These are phyloP conservation scores for Hortaea sp. DNA, from an alignment of 2,329 filamentous ascomycete species.

Conservation along the genomic window DNA sequence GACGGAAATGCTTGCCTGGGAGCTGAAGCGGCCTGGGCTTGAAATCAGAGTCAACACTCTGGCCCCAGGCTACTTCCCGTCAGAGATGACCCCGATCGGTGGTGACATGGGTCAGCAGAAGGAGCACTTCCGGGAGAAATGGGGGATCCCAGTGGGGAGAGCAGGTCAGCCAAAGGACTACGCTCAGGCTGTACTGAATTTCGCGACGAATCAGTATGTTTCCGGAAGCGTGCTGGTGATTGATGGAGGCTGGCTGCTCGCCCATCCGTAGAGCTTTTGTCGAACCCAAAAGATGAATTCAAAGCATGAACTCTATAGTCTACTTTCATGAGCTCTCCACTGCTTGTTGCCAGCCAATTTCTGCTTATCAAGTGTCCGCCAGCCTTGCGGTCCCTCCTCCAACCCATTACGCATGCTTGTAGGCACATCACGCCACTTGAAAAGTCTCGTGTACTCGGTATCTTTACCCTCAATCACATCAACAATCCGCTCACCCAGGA, in stretches of 20 bases:
- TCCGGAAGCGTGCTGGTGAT: constrained; percentile 54
- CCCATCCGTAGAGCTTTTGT: constrained; percentile 12
- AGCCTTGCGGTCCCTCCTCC: constrained; percentile 19
- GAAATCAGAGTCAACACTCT: constrained; percentile 49
- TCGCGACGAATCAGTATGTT: constrained; percentile 48
- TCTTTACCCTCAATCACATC: constrained; percentile 9
- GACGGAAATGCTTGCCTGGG: constrained; percentile 45
- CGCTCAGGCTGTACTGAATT: constrained; percentile 46
- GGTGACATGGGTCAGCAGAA: constrained; percentile 44
- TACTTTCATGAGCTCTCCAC: constrained; percentile 9
- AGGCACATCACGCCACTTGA: constrained; percentile 14
- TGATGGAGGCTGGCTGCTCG: constrained; percentile 51
- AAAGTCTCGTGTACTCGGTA: constrained; percentile 17
- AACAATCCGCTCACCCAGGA: constrained; percentile 16
- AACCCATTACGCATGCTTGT: constrained; percentile 17
- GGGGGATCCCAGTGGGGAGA: constrained; percentile 30
- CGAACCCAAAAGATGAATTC: no score
- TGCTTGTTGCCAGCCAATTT: constrained; percentile 3
- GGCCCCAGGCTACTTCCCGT: constrained; percentile 47
- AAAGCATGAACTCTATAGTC: background rate
- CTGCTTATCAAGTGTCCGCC: constrained; percentile 20
- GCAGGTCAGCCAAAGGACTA: constrained; percentile 31
- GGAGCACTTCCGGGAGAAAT: constrained; percentile 26
- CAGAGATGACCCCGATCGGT: constrained; percentile 45
- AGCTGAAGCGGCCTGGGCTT: constrained; percentile 39